Base-by-base conservation (phyloP, 768 basidiomycete species). In the Lactarius quietus region DNA sequence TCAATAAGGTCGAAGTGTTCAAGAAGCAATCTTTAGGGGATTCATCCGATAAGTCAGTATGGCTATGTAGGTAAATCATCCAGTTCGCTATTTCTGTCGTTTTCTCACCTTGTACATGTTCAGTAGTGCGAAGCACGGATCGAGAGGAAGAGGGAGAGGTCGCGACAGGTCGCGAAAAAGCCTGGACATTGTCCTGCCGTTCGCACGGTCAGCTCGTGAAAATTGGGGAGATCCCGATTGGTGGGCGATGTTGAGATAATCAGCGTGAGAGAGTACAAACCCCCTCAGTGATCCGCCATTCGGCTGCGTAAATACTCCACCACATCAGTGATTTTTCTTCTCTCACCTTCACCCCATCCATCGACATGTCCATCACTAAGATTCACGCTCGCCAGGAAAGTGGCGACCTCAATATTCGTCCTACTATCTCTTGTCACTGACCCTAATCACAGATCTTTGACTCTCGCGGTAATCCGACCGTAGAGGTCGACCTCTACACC, bases 391-490 rank as follows among this genome's bases (percentile, higher is more conserved):
- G 95, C 76, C 93, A 95, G 88, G 94, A 92, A 78, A 68, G 75
- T 66, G 45, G 41, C 55, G 38, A 45, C 54, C 59, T 39, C 20
- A 20, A 28, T 28, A 38, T 60, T 39, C 39, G 17, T 63, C 51
- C 52, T 66, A 48, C 60, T 41, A 35, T 48, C 33, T 29, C 35
- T 18, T 20, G 26, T 51, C 38, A 51, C 45, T 64, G 38, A 53
- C 29, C 23, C 58, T 20, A 26, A 55, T 41, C 59, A 61, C 73
- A 98, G 96, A 96, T 98, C 87, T 98, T 97, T 78, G 96, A 98
- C 84, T 98, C 95, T 75, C 93, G 96, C 75, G 95, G 95, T 72
- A 95, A 98, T 85, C 94, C 92, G 73, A 96, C 95, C 73, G 93
- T 97, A 75, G 95, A 94, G 80, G 93, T 94, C 76, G 93, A 95